Conservation (phyloP, 176 grass and related monocot species). For the Puccinellia tenuiflora region DNA sequence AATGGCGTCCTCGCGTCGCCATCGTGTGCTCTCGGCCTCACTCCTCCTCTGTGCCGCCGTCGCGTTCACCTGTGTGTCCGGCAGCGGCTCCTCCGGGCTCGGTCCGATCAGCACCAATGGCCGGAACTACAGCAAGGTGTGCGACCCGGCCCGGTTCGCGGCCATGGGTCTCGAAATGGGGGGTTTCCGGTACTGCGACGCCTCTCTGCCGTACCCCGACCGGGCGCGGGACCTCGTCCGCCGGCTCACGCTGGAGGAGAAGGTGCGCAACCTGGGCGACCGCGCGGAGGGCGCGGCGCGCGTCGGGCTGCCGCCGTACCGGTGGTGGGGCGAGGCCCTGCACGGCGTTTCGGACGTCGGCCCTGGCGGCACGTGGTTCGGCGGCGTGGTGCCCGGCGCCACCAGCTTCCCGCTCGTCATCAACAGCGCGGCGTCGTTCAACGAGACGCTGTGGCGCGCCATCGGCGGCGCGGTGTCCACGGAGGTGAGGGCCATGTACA, state of each 20-base stretch:
- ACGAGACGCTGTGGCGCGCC: conserved; percentile 51
- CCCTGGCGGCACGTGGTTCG: conserved; percentile 35
- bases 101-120: conserved; percentile 57
- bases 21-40: not conserved
- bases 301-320: conserved; percentile 34
- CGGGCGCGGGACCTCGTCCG: conserved; percentile 43
- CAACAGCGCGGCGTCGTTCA: conserved; percentile 41
- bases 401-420: conserved; percentile 58
- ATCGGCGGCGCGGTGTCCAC: conserved; percentile 33
- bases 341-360: conserved; percentile 51
- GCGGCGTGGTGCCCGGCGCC: conserved; percentile 48
- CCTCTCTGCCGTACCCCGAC: conserved; percentile 29
- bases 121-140: conserved; percentile 52
- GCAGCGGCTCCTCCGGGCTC: not conserved
- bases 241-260: conserved; percentile 40
- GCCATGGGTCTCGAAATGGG: conserved; percentile 25
- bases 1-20: conserved; percentile 42
- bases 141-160: conserved; percentile 41
- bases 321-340: conserved; percentile 67
- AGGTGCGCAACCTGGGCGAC: conserved; percentile 48
- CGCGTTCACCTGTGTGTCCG: not conserved
- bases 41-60: conserved; percentile 18
- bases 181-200: conserved; percentile 39
- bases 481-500: conserved; percentile 68
- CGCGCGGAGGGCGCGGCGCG: conserved; percentile 10